These are phyloP conservation scores for Leucogyrophana mollusca DNA, from an alignment of 768 basidiomycete genomes.

Conservation along the genomic window DNA sequence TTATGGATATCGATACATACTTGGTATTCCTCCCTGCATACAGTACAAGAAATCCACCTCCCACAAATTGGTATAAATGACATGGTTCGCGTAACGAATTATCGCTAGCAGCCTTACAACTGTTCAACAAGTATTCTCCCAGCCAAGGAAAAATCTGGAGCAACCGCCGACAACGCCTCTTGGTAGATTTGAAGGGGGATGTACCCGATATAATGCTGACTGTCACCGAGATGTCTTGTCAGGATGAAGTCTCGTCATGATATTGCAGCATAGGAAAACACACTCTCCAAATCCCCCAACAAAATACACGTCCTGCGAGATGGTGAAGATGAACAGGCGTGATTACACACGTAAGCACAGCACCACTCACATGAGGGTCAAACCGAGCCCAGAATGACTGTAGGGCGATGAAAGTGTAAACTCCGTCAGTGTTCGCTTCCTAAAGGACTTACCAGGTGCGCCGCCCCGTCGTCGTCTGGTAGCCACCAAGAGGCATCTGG, in stretches of 20 bases:
- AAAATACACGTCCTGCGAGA: constrained; percentile 47
- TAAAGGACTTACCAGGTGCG: constrained; percentile 46
- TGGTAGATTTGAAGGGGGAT: constrained; percentile 48
- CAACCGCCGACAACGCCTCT: constrained; percentile 11
- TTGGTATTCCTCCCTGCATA: too few relatives aligned
- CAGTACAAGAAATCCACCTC: too few relatives aligned
- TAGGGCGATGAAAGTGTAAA: background rate
- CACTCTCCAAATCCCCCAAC: constrained; percentile 55
- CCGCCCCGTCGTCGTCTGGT: constrained; percentile 41
- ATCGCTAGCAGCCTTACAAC: too few relatives aligned
- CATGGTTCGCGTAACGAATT: too few relatives aligned
- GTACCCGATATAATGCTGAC: constrained; percentile 51
- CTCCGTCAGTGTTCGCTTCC: too few relatives aligned
- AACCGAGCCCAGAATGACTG: constrained; percentile 57
- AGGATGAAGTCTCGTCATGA: too few relatives aligned
- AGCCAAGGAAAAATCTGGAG: background rate
- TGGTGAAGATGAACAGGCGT: too few relatives aligned
- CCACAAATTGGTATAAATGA: too few relatives aligned
- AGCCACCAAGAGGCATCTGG: constrained; percentile 54
- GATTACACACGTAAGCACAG: background rate
- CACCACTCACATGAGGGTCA: constrained; percentile 45
- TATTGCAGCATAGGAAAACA: too few relatives aligned
- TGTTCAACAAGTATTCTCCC: background rate
- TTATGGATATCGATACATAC: too few relatives aligned
- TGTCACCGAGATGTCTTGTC: constrained; percentile 7